phyloP scores from a whole-genome alignment of 2,329 filamentous ascomycete species.

The Lasiodiplodia hormozganensis region DNA sequence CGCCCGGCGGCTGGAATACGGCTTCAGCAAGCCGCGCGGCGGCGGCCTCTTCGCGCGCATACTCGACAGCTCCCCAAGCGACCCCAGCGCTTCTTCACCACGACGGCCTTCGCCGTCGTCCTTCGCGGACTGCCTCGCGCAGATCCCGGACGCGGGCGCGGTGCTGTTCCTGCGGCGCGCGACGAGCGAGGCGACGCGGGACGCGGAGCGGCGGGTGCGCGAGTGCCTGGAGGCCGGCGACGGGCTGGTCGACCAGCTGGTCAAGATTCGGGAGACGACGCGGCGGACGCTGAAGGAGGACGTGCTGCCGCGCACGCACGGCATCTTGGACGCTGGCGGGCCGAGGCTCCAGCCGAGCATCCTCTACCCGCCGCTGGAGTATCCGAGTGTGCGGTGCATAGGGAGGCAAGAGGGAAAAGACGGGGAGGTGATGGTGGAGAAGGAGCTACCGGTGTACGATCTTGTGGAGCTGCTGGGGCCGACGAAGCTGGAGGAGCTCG shows the following conservation, averaged over 20 bases:
- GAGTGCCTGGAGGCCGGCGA: not conserved
- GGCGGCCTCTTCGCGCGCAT: slow-evolving; percentile 22
- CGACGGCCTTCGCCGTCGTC: not conserved
- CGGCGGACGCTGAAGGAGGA: slow-evolving; percentile 33
- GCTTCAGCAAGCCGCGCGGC: slow-evolving; percentile 36
- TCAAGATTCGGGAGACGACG: not conserved
- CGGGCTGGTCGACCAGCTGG: not conserved
- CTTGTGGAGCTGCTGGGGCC: slow-evolving; percentile 43
- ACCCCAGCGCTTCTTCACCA: no score
- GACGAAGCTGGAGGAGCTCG: slow-evolving; percentile 37
- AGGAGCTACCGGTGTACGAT: slow-evolving; percentile 44
- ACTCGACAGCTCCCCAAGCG: not conserved
- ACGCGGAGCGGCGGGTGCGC: not conserved
- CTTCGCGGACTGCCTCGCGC: not conserved
- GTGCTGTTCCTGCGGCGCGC: slow-evolving; percentile 5
- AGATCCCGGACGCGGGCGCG: slow-evolving; percentile 2
- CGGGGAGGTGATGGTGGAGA: slow-evolving; percentile 31
- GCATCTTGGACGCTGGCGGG: not conserved
- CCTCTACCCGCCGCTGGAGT: slow-evolving; percentile 41
- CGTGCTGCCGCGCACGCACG: slow-evolving; percentile 26
- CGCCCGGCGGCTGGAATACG: slow-evolving; percentile 46
- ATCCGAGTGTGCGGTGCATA: slow-evolving; percentile 36
- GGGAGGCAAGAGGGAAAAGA: not conserved
- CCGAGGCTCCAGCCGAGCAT: slow-evolving; percentile 38
- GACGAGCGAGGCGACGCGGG: not conserved